Percentiles rank a stretch among this genome's conserved stretches.
Evolutionary conservation across 2,329 filamentous ascomycete species (phyloP).

Genomic region (Orbilia oligospora): DNA sequence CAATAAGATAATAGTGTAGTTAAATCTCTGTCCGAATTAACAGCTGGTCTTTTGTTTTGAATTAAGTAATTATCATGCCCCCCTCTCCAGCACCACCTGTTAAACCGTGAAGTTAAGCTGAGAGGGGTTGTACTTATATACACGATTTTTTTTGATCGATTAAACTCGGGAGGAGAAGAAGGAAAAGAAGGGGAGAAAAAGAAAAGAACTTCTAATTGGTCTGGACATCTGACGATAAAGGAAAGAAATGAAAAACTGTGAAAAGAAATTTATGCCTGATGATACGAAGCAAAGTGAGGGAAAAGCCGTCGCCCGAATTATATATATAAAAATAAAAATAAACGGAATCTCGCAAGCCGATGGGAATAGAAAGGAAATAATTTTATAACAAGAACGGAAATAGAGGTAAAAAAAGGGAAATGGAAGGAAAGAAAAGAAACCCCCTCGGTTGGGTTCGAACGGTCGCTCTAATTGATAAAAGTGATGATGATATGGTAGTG

Average conservation of each 20-base stretch:
- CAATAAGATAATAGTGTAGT: too few species aligned
- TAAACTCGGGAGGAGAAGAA: neutral
- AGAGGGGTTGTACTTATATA: conserved; percentile 10
- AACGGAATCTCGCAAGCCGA: conserved; percentile 14
- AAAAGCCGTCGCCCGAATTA: conserved; percentile 26
- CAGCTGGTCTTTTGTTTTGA: neutral
- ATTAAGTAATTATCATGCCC: neutral
- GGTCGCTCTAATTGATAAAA: conserved; percentile 15
- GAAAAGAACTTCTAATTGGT: neutral
- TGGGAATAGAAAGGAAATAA: neutral
- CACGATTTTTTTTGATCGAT: neutral
- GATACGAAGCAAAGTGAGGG: neutral
- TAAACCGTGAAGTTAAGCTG: neutral
- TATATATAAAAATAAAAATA: neutral
- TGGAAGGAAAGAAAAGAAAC: neutral
- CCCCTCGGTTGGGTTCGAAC: conserved; percentile 3
- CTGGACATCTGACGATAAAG: conserved; percentile 2
- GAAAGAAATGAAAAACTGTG: neutral
- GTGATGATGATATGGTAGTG: conserved; percentile 19
- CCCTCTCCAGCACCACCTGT: neutral
- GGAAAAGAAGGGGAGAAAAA: too few species aligned
- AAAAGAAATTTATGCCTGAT: conserved; percentile 15
- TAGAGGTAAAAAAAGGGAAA: neutral
- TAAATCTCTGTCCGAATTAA: too few species aligned
- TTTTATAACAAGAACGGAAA: conserved; percentile 21